Conservation (phyloP, 768 basidiomycete species). For the Butyriboletus loyo region DNA sequence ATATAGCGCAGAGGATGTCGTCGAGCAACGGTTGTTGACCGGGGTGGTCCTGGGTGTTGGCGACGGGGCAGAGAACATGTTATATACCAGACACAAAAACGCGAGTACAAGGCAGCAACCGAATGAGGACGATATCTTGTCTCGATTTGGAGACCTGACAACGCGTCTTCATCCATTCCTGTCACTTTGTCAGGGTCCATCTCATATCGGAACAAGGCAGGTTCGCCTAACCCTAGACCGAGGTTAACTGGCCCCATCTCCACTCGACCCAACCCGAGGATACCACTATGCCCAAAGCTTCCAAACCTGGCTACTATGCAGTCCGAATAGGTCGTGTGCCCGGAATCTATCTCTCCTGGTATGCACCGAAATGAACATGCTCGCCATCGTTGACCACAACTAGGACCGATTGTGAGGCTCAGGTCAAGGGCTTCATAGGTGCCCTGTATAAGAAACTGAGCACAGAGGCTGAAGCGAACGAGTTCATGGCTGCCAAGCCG, state of each 20-base stretch:
- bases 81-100: conserved; percentile 24
- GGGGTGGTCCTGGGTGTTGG: conserved; percentile 1
- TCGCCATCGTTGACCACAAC: conserved; percentile 16
- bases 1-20: conserved; percentile 6
- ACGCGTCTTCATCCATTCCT: background rate
- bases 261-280: background rate
- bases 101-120: conserved; percentile 28
- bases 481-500: conserved; percentile 44
- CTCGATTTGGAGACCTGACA: conserved; percentile 16
- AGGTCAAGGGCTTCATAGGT: conserved; percentile 61
- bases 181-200: conserved; percentile 6
- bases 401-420: conserved; percentile 71
- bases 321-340: conserved; percentile 60
- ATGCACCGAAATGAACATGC: conserved; percentile 31
- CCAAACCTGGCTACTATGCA: conserved; percentile 63
- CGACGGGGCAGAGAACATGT: conserved; percentile 10
- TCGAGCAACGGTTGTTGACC: conserved; percentile 8
- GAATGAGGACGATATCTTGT: conserved; percentile 18
- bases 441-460: conserved; percentile 69
- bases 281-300: conserved; percentile 34
- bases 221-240: background rate
- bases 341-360: conserved; percentile 77
- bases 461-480: conserved; percentile 53
- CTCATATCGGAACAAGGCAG: conserved; percentile 18
- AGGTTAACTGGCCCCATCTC: background rate